phyloP scores from a whole-genome alignment of 1,284 basidiomycete species.

The Tremellales sp. region DNA sequence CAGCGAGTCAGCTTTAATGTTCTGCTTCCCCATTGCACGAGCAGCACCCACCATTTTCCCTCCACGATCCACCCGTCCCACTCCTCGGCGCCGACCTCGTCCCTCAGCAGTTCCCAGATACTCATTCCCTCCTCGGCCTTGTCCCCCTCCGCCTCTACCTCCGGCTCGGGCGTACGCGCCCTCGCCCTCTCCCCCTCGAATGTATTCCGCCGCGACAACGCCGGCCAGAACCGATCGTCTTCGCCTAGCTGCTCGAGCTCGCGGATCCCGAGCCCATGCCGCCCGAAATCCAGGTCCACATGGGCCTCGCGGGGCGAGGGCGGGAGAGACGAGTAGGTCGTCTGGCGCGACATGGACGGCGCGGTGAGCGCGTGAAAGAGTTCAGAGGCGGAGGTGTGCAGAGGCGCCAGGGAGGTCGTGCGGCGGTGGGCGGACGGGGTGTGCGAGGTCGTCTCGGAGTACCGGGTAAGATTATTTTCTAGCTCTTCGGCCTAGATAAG shows the following conservation, averaged over 20 bases:
- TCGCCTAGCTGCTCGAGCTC: constrained; percentile 8
- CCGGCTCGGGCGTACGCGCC: background rate
- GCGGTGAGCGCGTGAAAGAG: constrained; percentile 14
- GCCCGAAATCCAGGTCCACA: constrained; percentile 1
- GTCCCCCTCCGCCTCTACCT: constrained; percentile 1
- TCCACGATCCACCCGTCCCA: constrained; percentile 47
- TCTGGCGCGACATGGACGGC: constrained; percentile 16
- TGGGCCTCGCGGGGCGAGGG: constrained; percentile 32
- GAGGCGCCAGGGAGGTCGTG: background rate
- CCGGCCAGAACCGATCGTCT: constrained; percentile 25
- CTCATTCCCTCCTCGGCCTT: constrained; percentile 3
- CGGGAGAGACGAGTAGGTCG: constrained; percentile 43
- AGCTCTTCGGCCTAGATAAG: background rate
- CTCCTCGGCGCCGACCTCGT: constrained; percentile 44
- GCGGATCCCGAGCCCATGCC: constrained; percentile 10
- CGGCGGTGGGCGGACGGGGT: background rate
- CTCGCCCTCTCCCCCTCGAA: constrained; percentile 6
- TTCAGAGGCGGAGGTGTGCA: constrained; percentile 24
- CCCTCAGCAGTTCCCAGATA: constrained; percentile 42
- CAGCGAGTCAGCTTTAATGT: background rate
- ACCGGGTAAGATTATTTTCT: background rate
- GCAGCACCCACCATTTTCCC: constrained; percentile 42
- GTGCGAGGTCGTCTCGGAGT: no score
- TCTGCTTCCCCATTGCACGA: background rate
- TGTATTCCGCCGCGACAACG: constrained; percentile 18